Base-by-base conservation (phyloP, 2,329 filamentous ascomycete genomes). In the Microsporum canis region DNA sequence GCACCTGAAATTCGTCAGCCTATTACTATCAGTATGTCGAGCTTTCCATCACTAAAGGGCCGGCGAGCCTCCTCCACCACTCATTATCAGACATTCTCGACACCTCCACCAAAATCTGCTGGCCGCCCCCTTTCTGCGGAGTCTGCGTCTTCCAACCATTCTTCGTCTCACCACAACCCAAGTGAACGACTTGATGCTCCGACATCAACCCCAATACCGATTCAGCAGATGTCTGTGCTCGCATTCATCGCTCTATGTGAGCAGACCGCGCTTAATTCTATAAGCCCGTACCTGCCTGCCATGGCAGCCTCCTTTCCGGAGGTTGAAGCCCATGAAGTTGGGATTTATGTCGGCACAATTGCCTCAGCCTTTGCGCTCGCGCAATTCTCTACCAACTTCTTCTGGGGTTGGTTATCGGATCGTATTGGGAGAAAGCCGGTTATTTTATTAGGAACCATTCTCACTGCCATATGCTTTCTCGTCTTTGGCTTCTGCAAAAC, bases 211-310 rank as follows among this genome's bases (percentile, higher is more conserved):
- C 91, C 92, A 0, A 76, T 99, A 17, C 94, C 94, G 0, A 84
- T 84, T 65, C 84, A 81, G 66, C 94, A 97, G 77, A 86, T 99
- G 63, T 81, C 85, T 3, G 83, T 97, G 10, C 79, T 99, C 38
- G 92, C 92, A 0, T 77, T 96, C 65, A 88, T 99, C 63, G 91
- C 91, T 5, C 80, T 99, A 27, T 88, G 89, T 60, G 94, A 99
- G 72, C 94, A 99, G 78, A 97, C 92, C 0, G 94, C 94, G 0
- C 82, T 99, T 70, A 99, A 99, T 74, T 96, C 91, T 27, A 96
- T 99, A 69, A 88, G 88, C 8, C 94, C 94, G 0, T 99, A 99
- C 73, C 83, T 99, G 1, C 94, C 94, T 0, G 84, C 91, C 67
- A 97, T 99, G 92, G 86, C 91, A 1, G 83, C 84, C 27, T 85